Conservation (phyloP, 164 flowering plant genomes). For the Santalum album region DNA sequence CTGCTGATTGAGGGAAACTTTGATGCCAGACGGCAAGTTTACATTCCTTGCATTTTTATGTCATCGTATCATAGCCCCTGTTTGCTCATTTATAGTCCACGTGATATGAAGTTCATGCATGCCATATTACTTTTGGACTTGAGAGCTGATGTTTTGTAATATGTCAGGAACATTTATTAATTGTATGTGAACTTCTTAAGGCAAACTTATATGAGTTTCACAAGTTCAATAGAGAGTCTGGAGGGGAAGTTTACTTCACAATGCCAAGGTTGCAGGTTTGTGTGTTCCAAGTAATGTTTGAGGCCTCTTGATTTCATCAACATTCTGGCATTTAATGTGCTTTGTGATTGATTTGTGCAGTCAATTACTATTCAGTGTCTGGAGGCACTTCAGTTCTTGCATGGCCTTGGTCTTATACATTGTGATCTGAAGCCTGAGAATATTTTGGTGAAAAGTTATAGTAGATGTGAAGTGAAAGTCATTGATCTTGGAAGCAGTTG, state of each 20-base stretch:
- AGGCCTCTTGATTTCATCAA: neutral
- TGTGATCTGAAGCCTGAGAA: constrained; percentile 99
- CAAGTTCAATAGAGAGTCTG: constrained; percentile 96
- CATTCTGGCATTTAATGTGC: constrained; percentile 10
- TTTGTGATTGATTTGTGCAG: constrained; percentile 38
- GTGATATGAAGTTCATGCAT: neutral
- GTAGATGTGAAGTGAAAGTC: constrained; percentile 97
- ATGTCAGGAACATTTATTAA: constrained; percentile 88
- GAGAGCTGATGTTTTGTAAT: constrained; percentile 8
- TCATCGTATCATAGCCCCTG: too few relatives aligned
- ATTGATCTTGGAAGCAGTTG: constrained; percentile 99
- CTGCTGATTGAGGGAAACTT: too few relatives aligned
- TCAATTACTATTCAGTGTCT: constrained; percentile 94
- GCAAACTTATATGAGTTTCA: constrained; percentile 97
- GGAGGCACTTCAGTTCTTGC: constrained; percentile 93
- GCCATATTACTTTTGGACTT: neutral
- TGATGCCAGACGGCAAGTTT: too few relatives aligned
- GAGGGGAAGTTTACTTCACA: constrained; percentile 98
- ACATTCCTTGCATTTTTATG: too few relatives aligned
- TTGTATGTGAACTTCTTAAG: constrained; percentile 97
- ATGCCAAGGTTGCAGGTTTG: constrained; percentile 98
- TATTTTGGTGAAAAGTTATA: constrained; percentile 95
- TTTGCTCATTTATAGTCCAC: neutral
- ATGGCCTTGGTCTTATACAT: constrained; percentile 94
- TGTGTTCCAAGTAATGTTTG: constrained; percentile 1